A percentile compares a stretch with the other conserved stretches of the same genome.
These are phyloP conservation scores for Phialocephala subalpina DNA, from an alignment of 2,329 filamentous ascomycete species.

Conservation along the genomic window DNA sequence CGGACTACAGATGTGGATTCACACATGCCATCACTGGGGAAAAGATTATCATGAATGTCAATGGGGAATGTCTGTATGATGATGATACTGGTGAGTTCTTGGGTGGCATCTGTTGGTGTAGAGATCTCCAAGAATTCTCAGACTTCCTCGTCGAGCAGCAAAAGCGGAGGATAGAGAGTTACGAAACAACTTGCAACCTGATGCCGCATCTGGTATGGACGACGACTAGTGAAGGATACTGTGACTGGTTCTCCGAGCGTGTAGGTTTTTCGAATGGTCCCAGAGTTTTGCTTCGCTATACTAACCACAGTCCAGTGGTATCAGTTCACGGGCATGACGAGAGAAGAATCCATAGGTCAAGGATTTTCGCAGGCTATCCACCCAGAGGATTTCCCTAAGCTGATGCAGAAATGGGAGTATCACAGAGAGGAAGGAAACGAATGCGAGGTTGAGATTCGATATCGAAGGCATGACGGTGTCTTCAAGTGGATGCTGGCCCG, in stretches of 20 bases:
- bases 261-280: conserved; percentile 19
- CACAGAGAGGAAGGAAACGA: conserved; percentile 16
- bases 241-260: conserved; percentile 36
- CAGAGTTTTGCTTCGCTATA: not conserved
- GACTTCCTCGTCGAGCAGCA: conserved; percentile 28
- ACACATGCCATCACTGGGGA: conserved; percentile 25
- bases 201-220: conserved; percentile 40
- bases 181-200: conserved; percentile 37
- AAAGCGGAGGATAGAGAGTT: conserved; percentile 26
- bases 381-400: conserved; percentile 28
- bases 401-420: conserved; percentile 26
- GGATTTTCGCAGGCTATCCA: conserved; percentile 29
- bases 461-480: conserved; percentile 34
- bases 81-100: conserved; percentile 35
- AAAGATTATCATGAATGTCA: conserved; percentile 26
- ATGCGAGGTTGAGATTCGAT: conserved; percentile 34
- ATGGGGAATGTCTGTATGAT: conserved; percentile 38
- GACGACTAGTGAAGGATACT: conserved; percentile 25
- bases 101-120: conserved; percentile 37
- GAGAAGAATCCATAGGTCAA: conserved; percentile 26
- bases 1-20: conserved; percentile 32
- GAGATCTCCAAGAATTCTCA: conserved; percentile 32
- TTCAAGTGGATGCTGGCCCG: conserved; percentile 39
- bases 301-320: conserved; percentile 33
- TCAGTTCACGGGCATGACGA: conserved; percentile 35